A percentile compares a stretch with the other conserved stretches of the same genome.
Conservation (phyloP, 306 rosid genomes). For the Sicyos baderoa region DNA sequence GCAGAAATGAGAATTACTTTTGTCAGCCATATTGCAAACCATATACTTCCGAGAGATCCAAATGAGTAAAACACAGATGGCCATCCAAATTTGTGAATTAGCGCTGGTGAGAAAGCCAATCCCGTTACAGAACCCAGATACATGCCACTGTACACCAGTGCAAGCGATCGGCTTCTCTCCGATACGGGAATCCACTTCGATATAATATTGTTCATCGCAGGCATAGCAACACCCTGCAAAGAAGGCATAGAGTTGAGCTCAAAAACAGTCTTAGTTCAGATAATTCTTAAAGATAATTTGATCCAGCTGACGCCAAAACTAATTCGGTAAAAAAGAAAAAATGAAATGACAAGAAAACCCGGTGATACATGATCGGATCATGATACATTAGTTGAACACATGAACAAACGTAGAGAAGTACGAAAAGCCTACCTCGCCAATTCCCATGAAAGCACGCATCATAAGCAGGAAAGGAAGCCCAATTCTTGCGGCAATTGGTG, state of each 20-base stretch:
- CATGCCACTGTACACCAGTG: constrained; percentile 97
- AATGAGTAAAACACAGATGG: constrained; percentile 89
- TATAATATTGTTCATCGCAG: constrained; percentile 91
- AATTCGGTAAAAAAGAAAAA: background rate
- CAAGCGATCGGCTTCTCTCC: constrained; percentile 95
- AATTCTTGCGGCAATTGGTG: constrained; percentile 80
- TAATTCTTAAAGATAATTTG: background rate
- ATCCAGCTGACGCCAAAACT: background rate
- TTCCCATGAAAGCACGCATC: constrained; percentile 91
- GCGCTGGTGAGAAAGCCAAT: constrained; percentile 68
- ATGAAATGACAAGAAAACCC: background rate
- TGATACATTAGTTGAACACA: constrained; percentile 11
- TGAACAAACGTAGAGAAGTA: constrained; percentile 10
- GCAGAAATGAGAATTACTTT: constrained; percentile 41
- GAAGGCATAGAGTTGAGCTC: constrained; percentile 1
- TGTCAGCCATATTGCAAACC: constrained; percentile 77
- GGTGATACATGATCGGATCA: background rate
- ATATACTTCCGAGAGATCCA: constrained; percentile 94
- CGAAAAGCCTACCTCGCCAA: constrained; percentile 80
- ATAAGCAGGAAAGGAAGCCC: constrained; percentile 80
- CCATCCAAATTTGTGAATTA: constrained; percentile 84
- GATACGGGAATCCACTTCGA: constrained; percentile 96
- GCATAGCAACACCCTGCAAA: constrained; percentile 98
- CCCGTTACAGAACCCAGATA: constrained; percentile 96
- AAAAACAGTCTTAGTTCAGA: background rate